Percentiles rank a stretch among this genome's conserved stretches.
Conservation (phyloP, 352 stramenopile genomes). For the Hyaloperonospora arabidopsidis region DNA sequence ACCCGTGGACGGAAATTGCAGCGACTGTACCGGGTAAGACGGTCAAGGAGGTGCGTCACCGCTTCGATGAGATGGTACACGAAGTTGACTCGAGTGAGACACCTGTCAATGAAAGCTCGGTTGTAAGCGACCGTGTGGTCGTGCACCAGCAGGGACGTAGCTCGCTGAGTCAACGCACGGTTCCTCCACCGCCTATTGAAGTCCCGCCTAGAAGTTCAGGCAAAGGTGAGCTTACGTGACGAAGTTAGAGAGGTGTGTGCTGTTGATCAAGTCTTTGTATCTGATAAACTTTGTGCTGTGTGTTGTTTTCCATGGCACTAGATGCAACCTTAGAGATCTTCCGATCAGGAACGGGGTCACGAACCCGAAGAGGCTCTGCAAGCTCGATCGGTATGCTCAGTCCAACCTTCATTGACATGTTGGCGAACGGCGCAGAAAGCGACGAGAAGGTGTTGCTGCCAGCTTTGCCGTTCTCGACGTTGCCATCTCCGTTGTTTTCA, state of each 20-base stretch:
- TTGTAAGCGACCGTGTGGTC: not conserved
- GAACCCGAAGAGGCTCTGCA: slow-evolving; percentile 22
- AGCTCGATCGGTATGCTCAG: slow-evolving; percentile 49
- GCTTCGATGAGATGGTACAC: slow-evolving; percentile 72
- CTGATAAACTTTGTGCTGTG: not conserved
- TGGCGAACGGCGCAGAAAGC: slow-evolving; percentile 37
- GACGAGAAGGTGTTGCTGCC: slow-evolving; percentile 50
- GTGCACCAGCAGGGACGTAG: slow-evolving; percentile 14
- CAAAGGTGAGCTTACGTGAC: slow-evolving; percentile 28
- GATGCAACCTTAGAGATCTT: slow-evolving; percentile 15
- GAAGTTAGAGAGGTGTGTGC: not conserved
- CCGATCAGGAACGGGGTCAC: slow-evolving; percentile 19
- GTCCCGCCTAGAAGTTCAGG: slow-evolving; percentile 29
- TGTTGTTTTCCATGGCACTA: slow-evolving; percentile 14
- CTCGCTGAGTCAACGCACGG: slow-evolving; percentile 42
- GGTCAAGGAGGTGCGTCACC: slow-evolving; percentile 55
- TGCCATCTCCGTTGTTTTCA: slow-evolving; percentile 38
- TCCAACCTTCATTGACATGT: slow-evolving; percentile 68
- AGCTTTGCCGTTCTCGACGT: slow-evolving; percentile 24
- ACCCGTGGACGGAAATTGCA: slow-evolving; percentile 77
- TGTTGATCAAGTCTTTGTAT: not conserved
- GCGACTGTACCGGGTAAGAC: slow-evolving; percentile 58
- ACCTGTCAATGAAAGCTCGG: slow-evolving; percentile 5
- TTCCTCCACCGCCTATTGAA: slow-evolving; percentile 59
- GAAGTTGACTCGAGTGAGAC: slow-evolving; percentile 38